Percentiles rank a stretch among this genome's conserved stretches.
These are phyloP conservation scores for Fusarium circinatum DNA, from an alignment of 2,329 filamentous ascomycete genomes.

Conservation along the genomic window DNA sequence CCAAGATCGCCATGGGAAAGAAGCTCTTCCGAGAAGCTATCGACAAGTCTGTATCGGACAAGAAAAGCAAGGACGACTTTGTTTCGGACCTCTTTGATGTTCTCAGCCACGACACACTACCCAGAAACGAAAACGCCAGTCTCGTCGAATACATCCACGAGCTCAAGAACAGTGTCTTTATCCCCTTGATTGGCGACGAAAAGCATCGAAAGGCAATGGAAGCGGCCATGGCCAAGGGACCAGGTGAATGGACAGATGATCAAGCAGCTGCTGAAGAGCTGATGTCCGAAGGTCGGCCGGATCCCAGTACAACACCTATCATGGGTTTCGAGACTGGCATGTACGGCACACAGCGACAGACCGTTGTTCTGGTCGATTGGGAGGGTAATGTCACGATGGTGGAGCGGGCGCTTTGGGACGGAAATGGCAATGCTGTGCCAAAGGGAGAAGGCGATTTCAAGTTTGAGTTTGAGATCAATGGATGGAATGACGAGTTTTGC, in stretches of 20 bases:
- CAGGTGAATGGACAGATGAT: constrained; percentile 52
- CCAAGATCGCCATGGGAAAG: constrained; percentile 67
- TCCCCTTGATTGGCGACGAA: constrained; percentile 66
- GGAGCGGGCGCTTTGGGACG: constrained; percentile 70
- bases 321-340: constrained; percentile 66
- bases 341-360: constrained; percentile 74
- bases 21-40: constrained; percentile 57
- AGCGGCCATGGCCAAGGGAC: constrained; percentile 52
- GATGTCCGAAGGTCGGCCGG: constrained; percentile 52
- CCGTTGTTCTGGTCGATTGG: constrained; percentile 70
- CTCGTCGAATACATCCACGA: constrained; percentile 64
- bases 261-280: constrained; percentile 51
- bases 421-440: constrained; percentile 63
- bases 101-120: constrained; percentile 68
- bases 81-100: constrained; percentile 63
- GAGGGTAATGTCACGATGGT: constrained; percentile 69
- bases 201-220: constrained; percentile 58
- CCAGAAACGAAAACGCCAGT: constrained; percentile 52
- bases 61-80: constrained; percentile 59
- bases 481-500: constrained; percentile 53
- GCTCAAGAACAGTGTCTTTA: constrained; percentile 70
- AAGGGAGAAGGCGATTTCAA: constrained; percentile 65
- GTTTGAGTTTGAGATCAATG: constrained; percentile 67
- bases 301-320: constrained; percentile 44
- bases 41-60: constrained; percentile 50